Evolutionary conservation across 768 basidiomycete genomes (phyloP).

Genomic region (Podaxis sp.): DNA sequence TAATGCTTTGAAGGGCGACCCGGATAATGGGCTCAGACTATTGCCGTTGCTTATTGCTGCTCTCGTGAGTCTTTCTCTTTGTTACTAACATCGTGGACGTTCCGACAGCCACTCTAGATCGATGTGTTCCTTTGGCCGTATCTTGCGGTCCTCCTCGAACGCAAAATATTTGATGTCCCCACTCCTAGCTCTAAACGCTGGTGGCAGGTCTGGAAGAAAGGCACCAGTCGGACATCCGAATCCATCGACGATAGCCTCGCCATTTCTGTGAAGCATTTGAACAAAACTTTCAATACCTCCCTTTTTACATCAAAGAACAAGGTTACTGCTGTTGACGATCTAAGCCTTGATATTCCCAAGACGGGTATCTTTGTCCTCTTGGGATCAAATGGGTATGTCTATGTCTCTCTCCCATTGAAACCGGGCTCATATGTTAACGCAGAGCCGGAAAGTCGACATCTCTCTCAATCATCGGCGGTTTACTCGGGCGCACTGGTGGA

Average conservation of each 20-base stretch:
- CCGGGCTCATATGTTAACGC: slow-evolving; percentile 10
- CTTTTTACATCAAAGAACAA: slow-evolving; percentile 44
- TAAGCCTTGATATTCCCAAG: slow-evolving; percentile 69
- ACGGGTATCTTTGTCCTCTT: slow-evolving; percentile 76
- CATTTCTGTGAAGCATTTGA: slow-evolving; percentile 60
- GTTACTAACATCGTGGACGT: neutral
- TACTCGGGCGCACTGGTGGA: slow-evolving; percentile 60
- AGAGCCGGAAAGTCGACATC: slow-evolving; percentile 80
- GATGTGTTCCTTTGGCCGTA: slow-evolving; percentile 75
- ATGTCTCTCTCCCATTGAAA: slow-evolving; percentile 1
- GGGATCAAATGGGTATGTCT: slow-evolving; percentile 63
- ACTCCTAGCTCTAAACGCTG: slow-evolving; percentile 30
- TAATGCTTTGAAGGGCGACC: slow-evolving; percentile 56
- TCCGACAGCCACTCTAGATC: slow-evolving; percentile 40
- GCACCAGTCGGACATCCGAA: slow-evolving; percentile 11
- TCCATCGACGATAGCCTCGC: slow-evolving; percentile 43
- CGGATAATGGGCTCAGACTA: slow-evolving; percentile 53
- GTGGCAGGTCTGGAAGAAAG: slow-evolving; percentile 37
- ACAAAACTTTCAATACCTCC: slow-evolving; percentile 57
- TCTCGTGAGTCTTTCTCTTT: slow-evolving; percentile 45
- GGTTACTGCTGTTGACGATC: slow-evolving; percentile 64
- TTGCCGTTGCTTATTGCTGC: slow-evolving; percentile 64
- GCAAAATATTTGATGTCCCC: slow-evolving; percentile 58
- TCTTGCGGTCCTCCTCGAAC: slow-evolving; percentile 59
- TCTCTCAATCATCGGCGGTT: slow-evolving; percentile 64